phyloP scores from a whole-genome alignment of 2,329 filamentous ascomycete genomes.

The Paracoccidioides brasiliensis region DNA sequence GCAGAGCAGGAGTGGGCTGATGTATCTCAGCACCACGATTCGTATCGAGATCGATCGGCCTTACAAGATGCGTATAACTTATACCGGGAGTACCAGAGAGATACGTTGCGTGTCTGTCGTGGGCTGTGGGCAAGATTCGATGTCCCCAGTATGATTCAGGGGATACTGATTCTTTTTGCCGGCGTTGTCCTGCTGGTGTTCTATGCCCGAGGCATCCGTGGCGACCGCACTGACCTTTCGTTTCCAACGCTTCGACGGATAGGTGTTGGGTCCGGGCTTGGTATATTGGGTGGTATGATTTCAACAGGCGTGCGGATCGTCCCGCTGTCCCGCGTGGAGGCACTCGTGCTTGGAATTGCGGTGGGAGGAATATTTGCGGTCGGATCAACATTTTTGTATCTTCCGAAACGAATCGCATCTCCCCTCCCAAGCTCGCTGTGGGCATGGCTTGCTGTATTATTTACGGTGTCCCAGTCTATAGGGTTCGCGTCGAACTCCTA shows the following conservation, averaged over 20 bases:
- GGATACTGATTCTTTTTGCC: constrained; percentile 56
- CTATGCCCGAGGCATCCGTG: constrained; percentile 51
- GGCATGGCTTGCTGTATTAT: constrained; percentile 73
- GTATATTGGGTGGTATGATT: constrained; percentile 22
- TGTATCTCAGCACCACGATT: constrained; percentile 24
- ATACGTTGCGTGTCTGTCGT: constrained; percentile 68
- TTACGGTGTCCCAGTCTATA: constrained; percentile 75
- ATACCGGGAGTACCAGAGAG: constrained; percentile 60
- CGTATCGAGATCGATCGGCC: constrained; percentile 22
- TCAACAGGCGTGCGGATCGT: constrained; percentile 15
- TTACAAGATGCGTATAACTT: constrained; percentile 39
- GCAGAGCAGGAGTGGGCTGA: constrained; percentile 44
- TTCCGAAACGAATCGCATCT: constrained; percentile 29
- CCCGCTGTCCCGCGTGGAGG: constrained; percentile 22
- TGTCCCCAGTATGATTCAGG: constrained; percentile 68
- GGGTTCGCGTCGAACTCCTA: constrained; percentile 97
- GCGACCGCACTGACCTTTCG: constrained; percentile 41
- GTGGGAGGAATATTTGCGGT: constrained; percentile 33
- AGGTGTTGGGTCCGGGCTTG: constrained; percentile 35
- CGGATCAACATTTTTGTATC: constrained; percentile 26
- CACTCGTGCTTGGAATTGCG: constrained; percentile 28
- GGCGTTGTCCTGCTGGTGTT: constrained; percentile 57
- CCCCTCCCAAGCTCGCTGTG: constrained; percentile 63
- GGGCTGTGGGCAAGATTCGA: constrained; percentile 88
- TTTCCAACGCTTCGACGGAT: constrained; percentile 41